phyloP scores from a whole-genome alignment of 2,329 filamentous ascomycete species.

The Paraphaeosphaeria sporulosa region DNA sequence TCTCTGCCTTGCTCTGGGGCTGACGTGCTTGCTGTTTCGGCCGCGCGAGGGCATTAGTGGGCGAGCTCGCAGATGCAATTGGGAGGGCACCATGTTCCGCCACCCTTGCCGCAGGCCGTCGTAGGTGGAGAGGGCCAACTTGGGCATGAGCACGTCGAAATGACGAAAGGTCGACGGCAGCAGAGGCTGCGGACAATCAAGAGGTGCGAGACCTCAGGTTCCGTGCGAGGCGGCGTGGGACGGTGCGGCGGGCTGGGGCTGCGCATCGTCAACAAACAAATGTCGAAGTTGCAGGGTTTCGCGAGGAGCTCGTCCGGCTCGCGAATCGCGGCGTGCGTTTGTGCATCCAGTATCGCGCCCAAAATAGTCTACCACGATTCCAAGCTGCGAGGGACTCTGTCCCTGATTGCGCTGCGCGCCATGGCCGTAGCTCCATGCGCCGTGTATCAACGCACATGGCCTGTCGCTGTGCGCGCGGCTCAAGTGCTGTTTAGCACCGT shows the following conservation, averaged over 20 bases:
- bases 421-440: conserved; percentile 3
- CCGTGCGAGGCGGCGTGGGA: too few relatives aligned
- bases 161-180: background rate
- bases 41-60: conserved; percentile 27
- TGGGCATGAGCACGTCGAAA: background rate
- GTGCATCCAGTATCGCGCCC: conserved; percentile 33
- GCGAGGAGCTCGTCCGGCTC: conserved; percentile 26
- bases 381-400: conserved; percentile 35
- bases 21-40: conserved; percentile 42
- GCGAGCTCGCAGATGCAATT: conserved; percentile 14
- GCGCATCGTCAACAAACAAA: conserved; percentile 45
- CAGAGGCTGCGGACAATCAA: background rate
- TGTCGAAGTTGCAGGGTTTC: conserved; percentile 45
- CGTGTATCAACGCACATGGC: background rate
- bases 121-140: background rate
- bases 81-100: background rate
- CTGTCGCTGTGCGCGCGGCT: background rate
- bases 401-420: conserved; percentile 30
- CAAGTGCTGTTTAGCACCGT: too few relatives aligned
- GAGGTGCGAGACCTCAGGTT: background rate
- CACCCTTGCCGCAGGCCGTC: background rate
- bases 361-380: conserved; percentile 41
- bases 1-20: conserved; percentile 33
- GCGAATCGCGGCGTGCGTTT: conserved; percentile 40
- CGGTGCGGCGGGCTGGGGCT: conserved; percentile 17